Evolutionary conservation across 1,284 basidiomycete species (phyloP), one percentile per base, ranked within the genome.

Genomic region (Ceratobasidium sp.): DNA sequence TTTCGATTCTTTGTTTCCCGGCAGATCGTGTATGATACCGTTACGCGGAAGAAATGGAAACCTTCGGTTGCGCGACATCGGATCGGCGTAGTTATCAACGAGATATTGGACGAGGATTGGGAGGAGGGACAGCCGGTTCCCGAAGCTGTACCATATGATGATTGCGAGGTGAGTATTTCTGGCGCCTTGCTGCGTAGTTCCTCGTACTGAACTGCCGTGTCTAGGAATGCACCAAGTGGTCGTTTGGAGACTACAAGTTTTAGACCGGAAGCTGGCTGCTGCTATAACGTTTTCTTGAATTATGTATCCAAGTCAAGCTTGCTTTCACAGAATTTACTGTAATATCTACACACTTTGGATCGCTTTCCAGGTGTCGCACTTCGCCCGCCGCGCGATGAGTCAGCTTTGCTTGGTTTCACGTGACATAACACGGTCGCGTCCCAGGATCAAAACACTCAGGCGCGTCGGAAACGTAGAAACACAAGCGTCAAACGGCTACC

Each of bases 11-110:
- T 47, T 17, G 22, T 51, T 57, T 19, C 48, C 1, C 29, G 6
- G 29, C 65, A 73, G 56, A 91, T 96, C 74, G 84, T 94, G 14
- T 98, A 96, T 81, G 96, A 99, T 81, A 96, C 96, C 0, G 92
- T 97, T 33, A 89, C 88, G 9, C 89, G 91, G 80, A 87, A 93
- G 47, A 90, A 91, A 3, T 99, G 97, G 97, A 83, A 85, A 17
- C 91, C 93, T 45, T 90, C 93, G 78, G 81, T 95, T n/a, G 85
- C 90, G 59, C 91, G 89, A 47, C 96, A 98, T 80, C 84, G 89
- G 6, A 96, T 98, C 79, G 87, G 86, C 60, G 87, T 91, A 59
- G 84, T 97, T 56, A 90, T 97, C 77, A 89, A 91, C 44, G 87
- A 90, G 75, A 81, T 98, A 6, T 83, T 98, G 5, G 85, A 87